A percentile compares a stretch with the other conserved stretches of the same genome.
phyloP scores from a whole-genome alignment of 306 rosid species.

The Glycine soja region DNA sequence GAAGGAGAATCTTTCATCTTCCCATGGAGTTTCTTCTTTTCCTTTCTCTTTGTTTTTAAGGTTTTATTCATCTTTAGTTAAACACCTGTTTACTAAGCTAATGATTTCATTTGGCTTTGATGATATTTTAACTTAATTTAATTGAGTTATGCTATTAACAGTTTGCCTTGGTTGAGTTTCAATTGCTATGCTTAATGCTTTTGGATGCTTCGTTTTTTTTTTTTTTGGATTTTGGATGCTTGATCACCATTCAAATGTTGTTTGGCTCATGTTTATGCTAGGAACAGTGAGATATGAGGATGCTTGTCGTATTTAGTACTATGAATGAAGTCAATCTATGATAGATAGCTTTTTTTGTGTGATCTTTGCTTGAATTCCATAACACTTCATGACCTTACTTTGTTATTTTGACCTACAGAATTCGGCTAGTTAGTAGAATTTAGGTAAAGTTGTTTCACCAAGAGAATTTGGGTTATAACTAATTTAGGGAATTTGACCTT shows the following conservation, averaged over 20 bases:
- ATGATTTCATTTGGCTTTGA: not conserved
- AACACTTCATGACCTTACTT: not conserved
- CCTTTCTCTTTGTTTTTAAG: not conserved
- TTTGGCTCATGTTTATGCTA: not conserved
- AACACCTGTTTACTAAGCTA: no score
- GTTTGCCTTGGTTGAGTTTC: not conserved
- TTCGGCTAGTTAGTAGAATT: no score
- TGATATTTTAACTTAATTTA: not conserved
- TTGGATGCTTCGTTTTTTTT: no score
- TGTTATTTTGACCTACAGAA: not conserved
- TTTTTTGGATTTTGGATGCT: not conserved
- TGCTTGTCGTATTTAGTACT: not conserved
- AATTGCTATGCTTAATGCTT: not conserved
- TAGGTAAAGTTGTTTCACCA: no score
- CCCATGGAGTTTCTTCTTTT: not conserved
- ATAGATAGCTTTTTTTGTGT: not conserved
- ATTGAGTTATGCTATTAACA: not conserved
- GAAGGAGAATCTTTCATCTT: not conserved
- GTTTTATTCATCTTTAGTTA: no score
- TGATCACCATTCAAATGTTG: not conserved
- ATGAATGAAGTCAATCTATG: not conserved
- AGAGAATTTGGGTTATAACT: no score
- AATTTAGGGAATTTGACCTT: no score
- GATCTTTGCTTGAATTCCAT: not conserved
- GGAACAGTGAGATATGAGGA: not conserved